phyloP scores from a whole-genome alignment of 2,329 filamentous ascomycete genomes.

The Phialemoniopsis sp. region DNA sequence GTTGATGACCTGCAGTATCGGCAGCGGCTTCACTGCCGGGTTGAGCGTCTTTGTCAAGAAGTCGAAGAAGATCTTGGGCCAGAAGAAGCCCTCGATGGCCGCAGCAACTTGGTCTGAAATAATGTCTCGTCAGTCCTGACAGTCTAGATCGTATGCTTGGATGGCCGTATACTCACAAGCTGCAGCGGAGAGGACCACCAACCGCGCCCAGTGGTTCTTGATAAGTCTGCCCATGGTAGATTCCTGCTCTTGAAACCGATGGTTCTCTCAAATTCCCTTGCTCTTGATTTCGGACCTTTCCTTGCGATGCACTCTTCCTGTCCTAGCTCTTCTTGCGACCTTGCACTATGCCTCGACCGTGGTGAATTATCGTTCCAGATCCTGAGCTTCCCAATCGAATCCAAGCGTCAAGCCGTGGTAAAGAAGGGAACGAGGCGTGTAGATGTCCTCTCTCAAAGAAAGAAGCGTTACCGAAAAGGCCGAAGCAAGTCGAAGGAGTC shows the following conservation, averaged over 20 bases:
- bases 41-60: constrained; percentile 91
- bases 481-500: constrained; percentile 11
- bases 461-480: constrained; percentile 10
- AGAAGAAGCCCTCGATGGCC: constrained; percentile 86
- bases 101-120: constrained; percentile 77
- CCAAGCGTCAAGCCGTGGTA: constrained; percentile 4
- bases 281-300: constrained; percentile 6
- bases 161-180: constrained; percentile 49
- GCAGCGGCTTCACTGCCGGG: constrained; percentile 78
- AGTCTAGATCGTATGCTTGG: too few species aligned
- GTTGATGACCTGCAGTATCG: constrained; percentile 86
- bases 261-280: constrained; percentile 1
- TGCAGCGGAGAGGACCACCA: constrained; percentile 85
- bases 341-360: not conserved
- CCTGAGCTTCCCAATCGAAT: constrained; percentile 12
- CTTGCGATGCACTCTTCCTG: constrained; percentile 8
- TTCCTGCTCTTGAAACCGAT: constrained; percentile 1
- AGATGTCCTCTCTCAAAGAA: constrained; percentile 10
- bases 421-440: constrained; percentile 12
- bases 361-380: constrained; percentile 11
- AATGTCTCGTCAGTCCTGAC: too few species aligned
- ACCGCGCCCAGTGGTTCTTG: constrained; percentile 98
- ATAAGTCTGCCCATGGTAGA: constrained; percentile 88
- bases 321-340: constrained; percentile 8
- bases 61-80: constrained; percentile 99